These are phyloP conservation scores for Globisporangium apiculatum DNA, from an alignment of 352 stramenopile genomes.

Conservation along the genomic window DNA sequence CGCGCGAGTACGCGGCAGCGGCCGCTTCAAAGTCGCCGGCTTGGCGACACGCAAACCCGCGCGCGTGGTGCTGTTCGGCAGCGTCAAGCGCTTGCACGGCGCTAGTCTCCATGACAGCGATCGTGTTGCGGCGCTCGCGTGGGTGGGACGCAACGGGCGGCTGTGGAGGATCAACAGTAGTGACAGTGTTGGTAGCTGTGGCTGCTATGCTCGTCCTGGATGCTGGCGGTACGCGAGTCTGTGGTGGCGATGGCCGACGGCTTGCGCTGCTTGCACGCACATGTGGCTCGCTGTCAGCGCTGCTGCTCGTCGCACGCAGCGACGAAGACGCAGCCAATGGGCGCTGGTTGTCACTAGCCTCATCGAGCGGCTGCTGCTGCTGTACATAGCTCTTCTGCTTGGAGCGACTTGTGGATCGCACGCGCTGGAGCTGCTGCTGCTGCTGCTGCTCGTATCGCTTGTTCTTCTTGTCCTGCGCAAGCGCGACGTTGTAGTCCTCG, in stretches of 20 bases:
- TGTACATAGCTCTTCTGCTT: constrained; percentile 28
- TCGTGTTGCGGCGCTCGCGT: constrained; percentile 15
- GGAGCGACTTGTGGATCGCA: constrained; percentile 12
- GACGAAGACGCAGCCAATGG: neutral
- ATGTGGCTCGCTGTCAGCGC: too few relatives aligned
- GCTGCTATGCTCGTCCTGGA: neutral
- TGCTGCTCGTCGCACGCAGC: neutral
- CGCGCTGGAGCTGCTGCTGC: constrained; percentile 30
- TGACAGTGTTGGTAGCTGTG: neutral
- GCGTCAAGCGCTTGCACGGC: constrained; percentile 10
- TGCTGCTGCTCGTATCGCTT: constrained; percentile 20
- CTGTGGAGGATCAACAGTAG: neutral
- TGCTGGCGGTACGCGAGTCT: neutral
- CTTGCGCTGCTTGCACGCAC: too few relatives aligned
- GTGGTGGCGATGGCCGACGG: neutral
- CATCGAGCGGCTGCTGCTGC: constrained; percentile 18
- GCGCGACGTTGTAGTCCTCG: constrained; percentile 86
- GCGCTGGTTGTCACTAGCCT: constrained; percentile 20
- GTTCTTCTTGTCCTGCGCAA: constrained; percentile 68
- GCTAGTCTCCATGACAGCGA: constrained; percentile 20
- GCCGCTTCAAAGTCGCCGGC: constrained; percentile 76
- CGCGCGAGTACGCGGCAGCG: constrained; percentile 69
- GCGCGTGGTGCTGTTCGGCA: constrained; percentile 50
- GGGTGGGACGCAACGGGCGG: neutral
- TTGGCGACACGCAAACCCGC: constrained; percentile 70